phyloP scores from a whole-genome alignment of 2,329 filamentous ascomycete genomes.

The Penicillium fuscoglaucum region DNA sequence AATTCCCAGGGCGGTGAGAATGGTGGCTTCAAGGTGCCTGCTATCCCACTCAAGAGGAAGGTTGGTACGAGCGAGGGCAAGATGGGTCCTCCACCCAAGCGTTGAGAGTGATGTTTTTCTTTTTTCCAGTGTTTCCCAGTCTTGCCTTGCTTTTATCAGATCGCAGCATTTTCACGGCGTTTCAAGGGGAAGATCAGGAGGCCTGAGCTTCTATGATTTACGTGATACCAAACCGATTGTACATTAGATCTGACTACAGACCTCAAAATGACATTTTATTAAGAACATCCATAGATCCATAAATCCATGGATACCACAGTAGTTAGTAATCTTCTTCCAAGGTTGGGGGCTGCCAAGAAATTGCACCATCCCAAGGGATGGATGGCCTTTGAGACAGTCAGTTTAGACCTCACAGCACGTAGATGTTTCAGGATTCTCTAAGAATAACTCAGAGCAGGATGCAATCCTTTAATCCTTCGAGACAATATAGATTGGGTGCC shows the following conservation, averaged over 20 bases:
- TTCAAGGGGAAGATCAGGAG: conserved; percentile 13
- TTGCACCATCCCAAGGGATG: background rate
- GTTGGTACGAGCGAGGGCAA: conserved; percentile 64
- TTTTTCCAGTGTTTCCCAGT: background rate
- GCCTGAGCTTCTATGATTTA: conserved; percentile 14
- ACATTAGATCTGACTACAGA: conserved; percentile 7
- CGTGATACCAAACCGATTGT: conserved; percentile 22
- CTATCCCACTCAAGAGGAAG: conserved; percentile 72
- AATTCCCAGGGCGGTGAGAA: conserved; percentile 44
- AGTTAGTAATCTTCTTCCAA: too few species aligned
- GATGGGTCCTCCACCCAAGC: conserved; percentile 47
- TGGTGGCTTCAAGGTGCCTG: conserved; percentile 79
- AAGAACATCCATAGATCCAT: too few species aligned
- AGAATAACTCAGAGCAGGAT: background rate
- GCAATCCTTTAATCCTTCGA: background rate
- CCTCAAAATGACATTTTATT: background rate
- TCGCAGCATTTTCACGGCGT: conserved; percentile 24
- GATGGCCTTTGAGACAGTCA: background rate
- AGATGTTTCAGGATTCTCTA: background rate
- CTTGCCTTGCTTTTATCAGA: conserved; percentile 10
- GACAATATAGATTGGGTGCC: background rate
- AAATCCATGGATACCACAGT: too few species aligned
- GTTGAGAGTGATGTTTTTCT: conserved; percentile 17
- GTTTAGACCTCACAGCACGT: conserved; percentile 1
- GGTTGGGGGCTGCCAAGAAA: conserved; percentile 2